Base-by-base conservation (phyloP, 352 stramenopile species). In the Phytophthora lateralis region DNA sequence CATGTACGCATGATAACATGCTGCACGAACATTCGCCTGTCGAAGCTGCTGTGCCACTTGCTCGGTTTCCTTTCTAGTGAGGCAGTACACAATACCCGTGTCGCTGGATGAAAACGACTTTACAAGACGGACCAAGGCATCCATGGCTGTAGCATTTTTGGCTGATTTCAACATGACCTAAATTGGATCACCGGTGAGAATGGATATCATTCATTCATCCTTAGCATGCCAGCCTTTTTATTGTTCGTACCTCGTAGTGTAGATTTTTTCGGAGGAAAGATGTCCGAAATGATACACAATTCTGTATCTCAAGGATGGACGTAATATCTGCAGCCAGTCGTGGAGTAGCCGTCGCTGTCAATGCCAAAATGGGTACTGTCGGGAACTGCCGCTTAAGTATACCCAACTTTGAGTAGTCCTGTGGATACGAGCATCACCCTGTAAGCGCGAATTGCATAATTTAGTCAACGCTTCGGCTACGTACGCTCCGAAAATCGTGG, bases 351-450 rank as follows among this genome's bases (percentile, higher is more conserved):
- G 90, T 97, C 15, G 91, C 90, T 27, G 92, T 98, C 11, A 98
- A 73, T 18, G 93, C 95, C 30, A 98, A 60, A 3, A 98, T 82
- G 0, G 93, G 92, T n/a, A 97, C 78, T 6, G 44, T 81, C 6
- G 92, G 90, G 69, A 98, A 98, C 50, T 97, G 81, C 10, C 80
- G 70, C 57, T 96, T 96, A 11, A 98, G 49, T 38, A 97, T 90
- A 2, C 90, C 88, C 11, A 98, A 73, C 73, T 98, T 97, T 5
- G 85, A 89, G 69, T 98, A 98, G 57, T 98, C 93, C 67, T 87
- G 64, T 21, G 15, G 12, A 41, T 11, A 37, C 12, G 35, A 41
- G 7, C 35, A 41, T 41, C 3, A 9, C n/a, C 14, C 11, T 41
- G 12, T 41, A 5, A 41, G 14, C 35, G 7, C 6, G 6, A 30